phyloP scores from a whole-genome alignment of 768 basidiomycete species.

The Imleria badia region DNA sequence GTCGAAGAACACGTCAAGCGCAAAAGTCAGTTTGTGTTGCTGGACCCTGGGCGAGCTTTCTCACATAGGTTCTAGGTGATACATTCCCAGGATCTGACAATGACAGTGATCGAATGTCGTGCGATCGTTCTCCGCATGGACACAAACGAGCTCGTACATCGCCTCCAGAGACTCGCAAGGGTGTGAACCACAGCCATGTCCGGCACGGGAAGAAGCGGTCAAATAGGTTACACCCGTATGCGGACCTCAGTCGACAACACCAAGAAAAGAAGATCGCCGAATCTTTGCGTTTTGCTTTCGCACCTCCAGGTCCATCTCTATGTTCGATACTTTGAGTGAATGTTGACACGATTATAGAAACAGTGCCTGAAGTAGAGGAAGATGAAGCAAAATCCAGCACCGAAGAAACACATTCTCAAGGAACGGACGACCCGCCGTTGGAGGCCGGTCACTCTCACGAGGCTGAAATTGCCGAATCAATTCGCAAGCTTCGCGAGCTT shows the following conservation, averaged over 20 bases:
- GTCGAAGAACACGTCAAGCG: constrained; percentile 41
- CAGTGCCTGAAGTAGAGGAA: constrained; percentile 13
- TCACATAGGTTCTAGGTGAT: constrained; percentile 10
- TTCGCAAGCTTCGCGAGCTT: constrained; percentile 65
- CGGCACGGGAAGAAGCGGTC: constrained; percentile 45
- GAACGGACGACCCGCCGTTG: not conserved
- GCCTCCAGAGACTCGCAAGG: constrained; percentile 44
- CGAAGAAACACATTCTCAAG: constrained; percentile 6
- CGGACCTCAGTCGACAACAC: constrained; percentile 37
- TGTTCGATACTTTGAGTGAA: not conserved
- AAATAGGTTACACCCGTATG: constrained; percentile 39
- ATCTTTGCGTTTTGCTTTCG: constrained; percentile 30
- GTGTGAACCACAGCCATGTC: constrained; percentile 35
- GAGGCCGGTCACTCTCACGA: constrained; percentile 40
- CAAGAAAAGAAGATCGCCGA: constrained; percentile 41
- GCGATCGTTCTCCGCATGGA: constrained; percentile 25
- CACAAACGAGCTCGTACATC: constrained; percentile 52
- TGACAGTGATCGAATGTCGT: constrained; percentile 28
- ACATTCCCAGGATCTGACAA: constrained; percentile 30
- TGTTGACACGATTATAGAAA: constrained; percentile 10
- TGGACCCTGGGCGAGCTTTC: not conserved
- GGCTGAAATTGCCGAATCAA: constrained; percentile 58
- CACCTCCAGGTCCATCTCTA: constrained; percentile 19
- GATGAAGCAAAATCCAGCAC: constrained; percentile 2
- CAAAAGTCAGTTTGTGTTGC: constrained; percentile 40